A percentile compares a stretch with the other conserved stretches of the same genome.
These are phyloP conservation scores for Colletotrichum destructivum DNA, from an alignment of 2,329 filamentous ascomycete species.

Conservation along the genomic window DNA sequence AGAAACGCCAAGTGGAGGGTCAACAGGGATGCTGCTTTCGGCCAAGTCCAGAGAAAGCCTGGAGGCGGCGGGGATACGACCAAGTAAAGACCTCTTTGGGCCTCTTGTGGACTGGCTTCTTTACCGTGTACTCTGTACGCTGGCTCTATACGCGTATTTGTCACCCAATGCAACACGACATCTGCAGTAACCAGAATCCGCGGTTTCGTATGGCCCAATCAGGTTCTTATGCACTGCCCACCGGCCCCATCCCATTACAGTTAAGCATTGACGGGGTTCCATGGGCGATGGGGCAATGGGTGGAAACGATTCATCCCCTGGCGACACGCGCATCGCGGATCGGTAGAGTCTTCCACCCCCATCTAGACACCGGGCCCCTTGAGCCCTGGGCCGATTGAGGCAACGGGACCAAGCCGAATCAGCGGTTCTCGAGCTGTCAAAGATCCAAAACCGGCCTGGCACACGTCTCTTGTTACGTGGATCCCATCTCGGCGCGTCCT, in stretches of 20 bases:
- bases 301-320: neutral
- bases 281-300: too few relatives aligned
- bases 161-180: conserved; percentile 15
- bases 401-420: conserved; percentile 11
- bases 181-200: neutral
- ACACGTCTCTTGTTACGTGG: neutral
- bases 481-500: neutral
- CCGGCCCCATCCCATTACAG: neutral
- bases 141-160: conserved; percentile 35
- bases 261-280: conserved; percentile 16
- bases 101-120: too few relatives aligned
- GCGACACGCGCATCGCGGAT: conserved; percentile 4
- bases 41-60: neutral
- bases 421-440: neutral
- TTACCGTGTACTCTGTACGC: neutral
- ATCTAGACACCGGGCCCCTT: neutral
- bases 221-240: neutral
- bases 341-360: neutral
- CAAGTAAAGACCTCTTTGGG: neutral
- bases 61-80: neutral
- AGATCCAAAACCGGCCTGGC: neutral
- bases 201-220: neutral
- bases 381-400: neutral
- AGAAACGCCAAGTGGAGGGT: neutral
- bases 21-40: neutral